Evolutionary conservation across 257 asterid species (phyloP).

Genomic region (Henckelia pumila): DNA sequence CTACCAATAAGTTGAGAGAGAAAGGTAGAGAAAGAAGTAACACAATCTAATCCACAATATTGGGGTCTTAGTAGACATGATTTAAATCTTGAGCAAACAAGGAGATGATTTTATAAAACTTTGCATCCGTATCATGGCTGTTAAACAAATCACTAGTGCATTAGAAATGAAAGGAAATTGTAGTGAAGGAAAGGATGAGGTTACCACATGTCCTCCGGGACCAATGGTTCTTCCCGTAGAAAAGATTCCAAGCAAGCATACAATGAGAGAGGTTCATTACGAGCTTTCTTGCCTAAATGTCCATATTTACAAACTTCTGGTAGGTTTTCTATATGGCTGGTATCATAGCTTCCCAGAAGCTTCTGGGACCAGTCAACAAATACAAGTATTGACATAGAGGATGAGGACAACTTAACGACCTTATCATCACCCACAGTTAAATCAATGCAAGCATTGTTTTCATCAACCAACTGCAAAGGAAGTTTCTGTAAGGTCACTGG

Average conservation of each 20-base stretch:
- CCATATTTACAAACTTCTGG: conserved; percentile 85
- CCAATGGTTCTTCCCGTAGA: conserved; percentile 97
- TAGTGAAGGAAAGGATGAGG: conserved; percentile 26
- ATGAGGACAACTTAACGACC: conserved; percentile 77
- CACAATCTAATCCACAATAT: background rate
- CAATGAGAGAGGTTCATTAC: conserved; percentile 89
- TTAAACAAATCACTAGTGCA: background rate
- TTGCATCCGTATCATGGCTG: background rate
- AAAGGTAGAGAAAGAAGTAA: background rate
- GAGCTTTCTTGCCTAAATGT: conserved; percentile 83
- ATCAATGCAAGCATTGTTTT: conserved; percentile 91
- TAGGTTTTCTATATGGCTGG: conserved; percentile 74
- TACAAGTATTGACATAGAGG: conserved; percentile 88
- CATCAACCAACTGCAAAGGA: conserved; percentile 93
- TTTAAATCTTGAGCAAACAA: conserved; percentile 10
- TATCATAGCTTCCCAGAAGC: conserved; percentile 83
- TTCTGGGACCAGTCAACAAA: conserved; percentile 98
- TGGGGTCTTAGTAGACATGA: background rate
- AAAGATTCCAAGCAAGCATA: conserved; percentile 98
- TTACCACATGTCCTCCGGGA: conserved; percentile 99
- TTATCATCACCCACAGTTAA: conserved; percentile 82
- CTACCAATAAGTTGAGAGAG: conserved; percentile 5
- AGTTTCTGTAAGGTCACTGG: conserved; percentile 52
- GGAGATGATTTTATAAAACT: background rate
- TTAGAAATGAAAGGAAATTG: conserved; percentile 22